phyloP scores from a whole-genome alignment of 2,329 filamentous ascomycete genomes.

The Penicillium sp. region DNA sequence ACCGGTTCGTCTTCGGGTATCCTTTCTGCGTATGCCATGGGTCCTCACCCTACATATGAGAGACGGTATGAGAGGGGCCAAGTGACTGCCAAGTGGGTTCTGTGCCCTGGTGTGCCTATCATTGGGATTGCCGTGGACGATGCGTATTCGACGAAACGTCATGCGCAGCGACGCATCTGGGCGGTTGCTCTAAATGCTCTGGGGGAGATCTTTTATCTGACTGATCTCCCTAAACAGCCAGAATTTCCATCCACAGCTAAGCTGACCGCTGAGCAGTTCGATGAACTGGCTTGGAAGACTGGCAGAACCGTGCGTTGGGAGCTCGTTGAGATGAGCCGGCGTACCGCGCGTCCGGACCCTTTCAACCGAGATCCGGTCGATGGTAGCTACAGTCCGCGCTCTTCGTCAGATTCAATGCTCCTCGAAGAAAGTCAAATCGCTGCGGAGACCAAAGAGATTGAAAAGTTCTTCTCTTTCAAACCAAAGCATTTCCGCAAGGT shows the following conservation, averaged over 20 bases:
- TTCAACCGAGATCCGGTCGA: slow-evolving; percentile 67
- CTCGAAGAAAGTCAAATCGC: slow-evolving; percentile 69
- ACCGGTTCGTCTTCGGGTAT: slow-evolving; percentile 82
- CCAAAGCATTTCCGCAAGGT: slow-evolving; percentile 76
- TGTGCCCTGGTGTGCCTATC: slow-evolving; percentile 92
- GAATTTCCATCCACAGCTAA: slow-evolving; percentile 48
- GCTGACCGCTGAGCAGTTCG: slow-evolving; percentile 54
- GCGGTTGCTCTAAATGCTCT: slow-evolving; percentile 92
- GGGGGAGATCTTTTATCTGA: slow-evolving; percentile 86
- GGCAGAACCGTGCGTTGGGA: slow-evolving; percentile 81
- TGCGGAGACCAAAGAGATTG: slow-evolving; percentile 79
- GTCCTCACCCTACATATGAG: slow-evolving; percentile 60
- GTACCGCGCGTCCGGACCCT: slow-evolving; percentile 70
- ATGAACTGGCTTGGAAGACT: slow-evolving; percentile 74
- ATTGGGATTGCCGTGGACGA: slow-evolving; percentile 83
- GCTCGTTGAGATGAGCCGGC: slow-evolving; percentile 74
- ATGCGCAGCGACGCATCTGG: slow-evolving; percentile 74
- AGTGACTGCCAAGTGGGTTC: slow-evolving; percentile 82
- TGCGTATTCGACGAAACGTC: slow-evolving; percentile 71
- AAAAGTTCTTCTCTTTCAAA: slow-evolving; percentile 70
- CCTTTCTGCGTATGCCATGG: slow-evolving; percentile 78
- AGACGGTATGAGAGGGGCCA: slow-evolving; percentile 71
- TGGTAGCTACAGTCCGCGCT: slow-evolving; percentile 78
- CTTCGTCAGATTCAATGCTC: slow-evolving; percentile 72
- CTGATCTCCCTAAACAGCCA: slow-evolving; percentile 64